Conservation (phyloP, 768 basidiomycete species). For the Tricholoma flavovirens region DNA sequence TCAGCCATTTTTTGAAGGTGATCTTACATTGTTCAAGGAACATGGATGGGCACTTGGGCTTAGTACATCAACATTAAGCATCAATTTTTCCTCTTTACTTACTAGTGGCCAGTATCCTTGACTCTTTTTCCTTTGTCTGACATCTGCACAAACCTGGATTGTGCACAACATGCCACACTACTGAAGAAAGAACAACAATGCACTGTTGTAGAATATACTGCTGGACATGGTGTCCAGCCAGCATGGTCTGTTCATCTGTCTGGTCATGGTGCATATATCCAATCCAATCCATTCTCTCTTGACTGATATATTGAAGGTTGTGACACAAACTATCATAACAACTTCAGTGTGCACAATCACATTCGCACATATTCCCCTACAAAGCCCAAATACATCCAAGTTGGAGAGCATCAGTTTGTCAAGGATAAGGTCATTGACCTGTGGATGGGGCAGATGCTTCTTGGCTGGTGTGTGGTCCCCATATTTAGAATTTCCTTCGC, state of each 20-base stretch:
- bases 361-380: conserved; percentile 16
- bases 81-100: too few relatives aligned
- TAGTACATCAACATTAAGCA: too few relatives aligned
- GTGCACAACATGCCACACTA: not conserved
- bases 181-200: conserved; percentile 17
- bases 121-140: conserved; percentile 8
- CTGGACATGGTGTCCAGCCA: conserved; percentile 15
- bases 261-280: conserved; percentile 14
- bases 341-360: conserved; percentile 13
- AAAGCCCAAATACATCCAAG: conserved; percentile 18
- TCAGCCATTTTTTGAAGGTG: too few relatives aligned
- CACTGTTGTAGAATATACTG: conserved; percentile 16
- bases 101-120: conserved; percentile 1
- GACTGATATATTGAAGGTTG: conserved; percentile 10
- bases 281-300: not conserved
- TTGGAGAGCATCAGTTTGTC: conserved; percentile 22
- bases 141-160: conserved; percentile 4
- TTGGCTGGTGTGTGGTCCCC: conserved; percentile 19
- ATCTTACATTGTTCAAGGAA: too few relatives aligned
- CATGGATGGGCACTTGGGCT: too few relatives aligned
- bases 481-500: too few relatives aligned
- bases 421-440: conserved; percentile 11
- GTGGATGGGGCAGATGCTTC: conserved; percentile 16
- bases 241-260: conserved; percentile 18
- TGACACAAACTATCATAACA: conserved; percentile 18